Evolutionary conservation across 2,329 filamentous ascomycete species (phyloP).

Genomic region (Cladosporium phlei): DNA sequence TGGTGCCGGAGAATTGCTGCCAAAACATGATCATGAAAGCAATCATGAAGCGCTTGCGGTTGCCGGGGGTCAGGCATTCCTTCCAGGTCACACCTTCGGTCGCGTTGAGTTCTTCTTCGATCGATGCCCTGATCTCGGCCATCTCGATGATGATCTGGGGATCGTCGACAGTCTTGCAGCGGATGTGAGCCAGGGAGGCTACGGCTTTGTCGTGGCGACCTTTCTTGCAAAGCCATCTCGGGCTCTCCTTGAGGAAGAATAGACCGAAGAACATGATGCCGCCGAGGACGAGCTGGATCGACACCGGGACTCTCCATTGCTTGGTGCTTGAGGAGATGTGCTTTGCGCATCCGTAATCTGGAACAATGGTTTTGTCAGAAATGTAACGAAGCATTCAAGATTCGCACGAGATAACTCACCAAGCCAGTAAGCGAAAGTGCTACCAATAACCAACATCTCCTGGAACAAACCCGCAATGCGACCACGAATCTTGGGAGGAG

Average conservation of each 20-base stretch:
- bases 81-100: slow-evolving; percentile 41
- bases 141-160: slow-evolving; percentile 29
- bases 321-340: slow-evolving; percentile 18
- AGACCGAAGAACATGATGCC: slow-evolving; percentile 47
- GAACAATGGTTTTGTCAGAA: neutral
- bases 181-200: slow-evolving; percentile 53
- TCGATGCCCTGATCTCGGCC: slow-evolving; percentile 38
- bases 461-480: slow-evolving; percentile 18
- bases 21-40: slow-evolving; percentile 19
- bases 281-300: slow-evolving; percentile 60
- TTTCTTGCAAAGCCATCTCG: slow-evolving; percentile 40
- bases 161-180: slow-evolving; percentile 37
- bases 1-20: slow-evolving; percentile 16
- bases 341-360: slow-evolving; percentile 18
- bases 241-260: slow-evolving; percentile 32
- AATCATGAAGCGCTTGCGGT: slow-evolving; percentile 17
- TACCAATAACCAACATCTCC: slow-evolving; percentile 17
- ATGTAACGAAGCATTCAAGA: no score
- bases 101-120: slow-evolving; percentile 37
- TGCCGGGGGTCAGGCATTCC: slow-evolving; percentile 29
- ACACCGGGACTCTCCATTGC: slow-evolving; percentile 51
- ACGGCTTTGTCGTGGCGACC: slow-evolving; percentile 45
- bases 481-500: slow-evolving; percentile 55
- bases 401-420: neutral
- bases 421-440: slow-evolving; percentile 28